These are phyloP conservation scores for Hymenoscyphus albidus DNA, from an alignment of 2,329 filamentous ascomycete species.

Conservation along the genomic window DNA sequence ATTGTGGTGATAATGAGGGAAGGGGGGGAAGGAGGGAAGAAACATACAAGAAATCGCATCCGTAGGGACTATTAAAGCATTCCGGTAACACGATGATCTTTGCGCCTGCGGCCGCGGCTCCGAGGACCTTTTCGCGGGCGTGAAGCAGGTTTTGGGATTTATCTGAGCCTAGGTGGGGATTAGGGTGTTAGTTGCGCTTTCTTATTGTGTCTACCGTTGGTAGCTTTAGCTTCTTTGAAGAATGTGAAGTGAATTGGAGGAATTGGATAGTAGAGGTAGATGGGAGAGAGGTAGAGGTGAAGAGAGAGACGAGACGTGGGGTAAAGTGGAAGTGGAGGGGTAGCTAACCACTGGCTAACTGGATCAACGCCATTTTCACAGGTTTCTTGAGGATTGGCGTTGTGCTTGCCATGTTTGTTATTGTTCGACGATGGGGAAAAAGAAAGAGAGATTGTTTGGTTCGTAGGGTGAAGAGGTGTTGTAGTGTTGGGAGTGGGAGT, in stretches of 20 bases:
- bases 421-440: conserved; percentile 11
- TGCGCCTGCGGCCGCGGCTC: conserved; percentile 72
- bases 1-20: neutral
- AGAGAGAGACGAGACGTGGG: neutral
- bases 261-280: too few species aligned
- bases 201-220: neutral
- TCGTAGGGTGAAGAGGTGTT: conserved; percentile 10
- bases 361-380: conserved; percentile 75
- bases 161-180: conserved; percentile 55
- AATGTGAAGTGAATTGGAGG: too few species aligned
- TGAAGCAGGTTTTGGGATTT: conserved; percentile 80
- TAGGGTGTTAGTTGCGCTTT: neutral
- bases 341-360: conserved; percentile 64
- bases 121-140: conserved; percentile 77
- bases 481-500: conserved; percentile 12
- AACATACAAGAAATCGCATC: conserved; percentile 69
- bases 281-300: too few species aligned
- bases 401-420: conserved; percentile 26
- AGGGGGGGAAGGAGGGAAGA: neutral
- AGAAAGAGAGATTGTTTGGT: neutral
- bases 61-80: conserved; percentile 99
- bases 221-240: neutral
- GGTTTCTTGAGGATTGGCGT: conserved; percentile 62
- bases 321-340: neutral
- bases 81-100: conserved; percentile 89